Percentiles rank a stretch among this genome's conserved stretches.
Evolutionary conservation across 176 grass and related monocot genomes (phyloP).

Genomic region (Carex pumila): DNA sequence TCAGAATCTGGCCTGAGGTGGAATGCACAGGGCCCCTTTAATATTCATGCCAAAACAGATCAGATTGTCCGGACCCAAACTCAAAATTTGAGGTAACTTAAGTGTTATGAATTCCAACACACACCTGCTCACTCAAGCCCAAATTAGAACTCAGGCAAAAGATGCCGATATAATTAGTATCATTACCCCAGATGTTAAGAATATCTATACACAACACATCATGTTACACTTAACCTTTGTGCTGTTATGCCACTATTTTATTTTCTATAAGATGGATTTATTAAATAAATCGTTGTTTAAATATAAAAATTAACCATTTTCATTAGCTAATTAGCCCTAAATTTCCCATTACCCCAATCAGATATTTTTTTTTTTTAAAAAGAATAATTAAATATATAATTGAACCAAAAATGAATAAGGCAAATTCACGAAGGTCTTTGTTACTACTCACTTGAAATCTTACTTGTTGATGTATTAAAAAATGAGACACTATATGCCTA

Average conservation of each 20-base stretch:
- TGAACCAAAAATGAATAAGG: background rate
- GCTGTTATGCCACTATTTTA: background rate
- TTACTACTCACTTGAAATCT: background rate
- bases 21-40: too few species aligned
- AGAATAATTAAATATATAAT: background rate
- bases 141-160: background rate
- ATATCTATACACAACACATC: background rate
- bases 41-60: too few species aligned
- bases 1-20: too few species aligned
- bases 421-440: background rate
- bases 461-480: background rate
- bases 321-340: background rate
- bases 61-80: too few species aligned
- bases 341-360: background rate
- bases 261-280: background rate
- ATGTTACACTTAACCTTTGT: background rate
- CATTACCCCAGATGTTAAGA: background rate
- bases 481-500: background rate
- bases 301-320: background rate
- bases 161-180: background rate
- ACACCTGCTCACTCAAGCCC: background rate
- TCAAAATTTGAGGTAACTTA: too few species aligned
- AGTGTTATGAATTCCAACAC: too few species aligned
- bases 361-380: background rate
- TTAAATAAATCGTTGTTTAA: background rate